These are phyloP conservation scores for Magnusiomyces magnusii DNA, from an alignment of 1,139 yeast species.

Conservation along the genomic window DNA sequence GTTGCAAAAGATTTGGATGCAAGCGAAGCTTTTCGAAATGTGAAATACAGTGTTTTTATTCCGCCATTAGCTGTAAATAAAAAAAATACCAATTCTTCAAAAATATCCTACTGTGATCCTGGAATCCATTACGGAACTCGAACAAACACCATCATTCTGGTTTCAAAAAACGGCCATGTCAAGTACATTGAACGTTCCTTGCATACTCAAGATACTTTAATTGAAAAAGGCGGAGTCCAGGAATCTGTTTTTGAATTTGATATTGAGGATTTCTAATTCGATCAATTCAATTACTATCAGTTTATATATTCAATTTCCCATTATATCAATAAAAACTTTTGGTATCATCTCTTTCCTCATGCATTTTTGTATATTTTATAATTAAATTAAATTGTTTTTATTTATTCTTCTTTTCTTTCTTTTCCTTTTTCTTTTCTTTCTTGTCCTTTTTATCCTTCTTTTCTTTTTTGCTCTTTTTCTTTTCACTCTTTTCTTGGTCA, in stretches of 20 bases:
- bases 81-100: not conserved
- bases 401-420: conserved; percentile 23
- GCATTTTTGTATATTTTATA: too few relatives aligned
- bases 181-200: conserved; percentile 40
- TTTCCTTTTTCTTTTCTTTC: conserved; percentile 21
- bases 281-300: too few relatives aligned
- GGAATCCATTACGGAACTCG: conserved; percentile 78
- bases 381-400: too few relatives aligned
- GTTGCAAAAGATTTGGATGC: conserved; percentile 14
- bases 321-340: not conserved
- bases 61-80: conserved; percentile 46
- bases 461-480: conserved; percentile 20
- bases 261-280: conserved; percentile 13
- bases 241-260: conserved; percentile 14
- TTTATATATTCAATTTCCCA: not conserved
- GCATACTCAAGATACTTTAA: conserved; percentile 32
- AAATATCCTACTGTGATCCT: not conserved
- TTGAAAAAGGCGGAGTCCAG: conserved; percentile 9
- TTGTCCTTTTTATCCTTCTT: conserved; percentile 14
- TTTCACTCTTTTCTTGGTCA: conserved; percentile 26
- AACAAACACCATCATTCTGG: conserved; percentile 72
- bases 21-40: conserved; percentile 33
- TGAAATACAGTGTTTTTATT: conserved; percentile 59
- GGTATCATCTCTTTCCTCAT: too few relatives aligned
- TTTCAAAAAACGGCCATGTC: conserved; percentile 44